Conservation (phyloP, 441 rosid genomes). For the Francoa sonchifolia region DNA sequence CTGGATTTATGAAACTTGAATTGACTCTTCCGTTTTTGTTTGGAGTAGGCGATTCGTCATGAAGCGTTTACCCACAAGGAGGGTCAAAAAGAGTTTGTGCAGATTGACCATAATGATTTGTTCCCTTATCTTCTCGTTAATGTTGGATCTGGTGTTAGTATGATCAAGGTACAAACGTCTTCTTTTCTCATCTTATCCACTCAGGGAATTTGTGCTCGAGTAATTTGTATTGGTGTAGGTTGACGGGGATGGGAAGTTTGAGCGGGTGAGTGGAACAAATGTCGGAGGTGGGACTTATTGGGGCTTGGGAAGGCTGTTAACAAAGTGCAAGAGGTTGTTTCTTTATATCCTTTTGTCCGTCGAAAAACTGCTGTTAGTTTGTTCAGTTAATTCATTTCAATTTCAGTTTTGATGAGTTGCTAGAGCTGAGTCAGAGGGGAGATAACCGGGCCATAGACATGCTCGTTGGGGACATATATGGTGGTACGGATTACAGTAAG, state of each 20-base stretch:
- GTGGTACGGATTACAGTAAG: slow-evolving; percentile 95
- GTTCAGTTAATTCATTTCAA: slow-evolving; percentile 3
- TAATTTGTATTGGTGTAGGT: slow-evolving; percentile 39
- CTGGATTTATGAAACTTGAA: not conserved
- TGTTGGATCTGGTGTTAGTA: slow-evolving; percentile 97
- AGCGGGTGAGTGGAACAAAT: slow-evolving; percentile 97
- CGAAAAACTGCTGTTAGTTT: slow-evolving; percentile 6
- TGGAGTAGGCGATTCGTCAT: slow-evolving; percentile 85
- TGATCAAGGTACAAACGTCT: slow-evolving; percentile 62
- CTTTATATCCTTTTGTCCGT: no score
- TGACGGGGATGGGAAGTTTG: slow-evolving; percentile 93
- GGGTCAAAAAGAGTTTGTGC: slow-evolving; percentile 89
- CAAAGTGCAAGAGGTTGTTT: slow-evolving; percentile 85
- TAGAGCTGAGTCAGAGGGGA: slow-evolving; percentile 96
- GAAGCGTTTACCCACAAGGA: slow-evolving; percentile 97
- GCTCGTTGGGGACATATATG: slow-evolving; percentile 99
- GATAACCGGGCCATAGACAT: slow-evolving; percentile 89
- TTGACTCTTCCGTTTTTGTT: slow-evolving; percentile 7
- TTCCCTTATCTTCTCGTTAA: slow-evolving; percentile 98
- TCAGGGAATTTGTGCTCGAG: slow-evolving; percentile 2
- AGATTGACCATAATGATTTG: slow-evolving; percentile 81
- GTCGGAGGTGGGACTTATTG: slow-evolving; percentile 99
- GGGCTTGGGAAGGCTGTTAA: slow-evolving; percentile 94
- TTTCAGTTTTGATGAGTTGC: slow-evolving; percentile 88
- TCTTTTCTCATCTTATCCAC: slow-evolving; percentile 9